Evolutionary conservation across 805 yeast genomes (phyloP).

Genomic region (Saccharomycopsis fodiens): DNA sequence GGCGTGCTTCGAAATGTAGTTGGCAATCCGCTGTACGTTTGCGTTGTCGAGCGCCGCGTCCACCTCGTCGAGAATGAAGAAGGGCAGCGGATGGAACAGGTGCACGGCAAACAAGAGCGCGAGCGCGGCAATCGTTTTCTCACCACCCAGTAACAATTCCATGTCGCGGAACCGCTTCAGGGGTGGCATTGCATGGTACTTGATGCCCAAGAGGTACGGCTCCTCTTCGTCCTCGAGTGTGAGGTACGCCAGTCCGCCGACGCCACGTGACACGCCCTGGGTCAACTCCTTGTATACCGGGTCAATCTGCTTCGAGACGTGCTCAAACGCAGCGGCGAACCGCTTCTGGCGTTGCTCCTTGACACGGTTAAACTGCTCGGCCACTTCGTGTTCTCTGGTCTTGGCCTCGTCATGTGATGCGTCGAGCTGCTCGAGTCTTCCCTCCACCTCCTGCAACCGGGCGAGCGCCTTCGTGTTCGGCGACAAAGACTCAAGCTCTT

Average conservation of each 20-base stretch:
- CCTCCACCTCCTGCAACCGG: constrained; percentile 61
- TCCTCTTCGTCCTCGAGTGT: constrained; percentile 85
- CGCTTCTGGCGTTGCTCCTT: constrained; percentile 49
- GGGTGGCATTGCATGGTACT: constrained; percentile 94
- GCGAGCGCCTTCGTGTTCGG: constrained; percentile 83
- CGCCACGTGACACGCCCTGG: constrained; percentile 48
- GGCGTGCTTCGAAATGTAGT: constrained; percentile 67
- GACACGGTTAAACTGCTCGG: constrained; percentile 50
- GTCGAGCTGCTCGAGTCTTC: constrained; percentile 51
- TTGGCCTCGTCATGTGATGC: constrained; percentile 57
- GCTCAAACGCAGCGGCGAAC: constrained; percentile 71
- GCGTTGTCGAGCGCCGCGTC: constrained; percentile 94
- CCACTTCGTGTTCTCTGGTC: constrained; percentile 47
- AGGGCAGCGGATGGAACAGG: constrained; percentile 87
- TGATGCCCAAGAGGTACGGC: constrained; percentile 77
- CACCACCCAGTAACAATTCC: constrained; percentile 93
- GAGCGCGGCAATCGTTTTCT: constrained; percentile 91
- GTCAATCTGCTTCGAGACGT: constrained; percentile 66
- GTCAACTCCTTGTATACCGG: constrained; percentile 81
- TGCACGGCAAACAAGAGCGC: constrained; percentile 89
- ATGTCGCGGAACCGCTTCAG: constrained; percentile 87
- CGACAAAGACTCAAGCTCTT: constrained; percentile 36
- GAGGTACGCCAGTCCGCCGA: constrained; percentile 91
- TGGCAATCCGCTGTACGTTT: constrained; percentile 82
- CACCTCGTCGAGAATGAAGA: constrained; percentile 93